These are phyloP conservation scores for Myxozyma vanderwaltii DNA, from an alignment of 805 yeast genomes.

Conservation along the genomic window DNA sequence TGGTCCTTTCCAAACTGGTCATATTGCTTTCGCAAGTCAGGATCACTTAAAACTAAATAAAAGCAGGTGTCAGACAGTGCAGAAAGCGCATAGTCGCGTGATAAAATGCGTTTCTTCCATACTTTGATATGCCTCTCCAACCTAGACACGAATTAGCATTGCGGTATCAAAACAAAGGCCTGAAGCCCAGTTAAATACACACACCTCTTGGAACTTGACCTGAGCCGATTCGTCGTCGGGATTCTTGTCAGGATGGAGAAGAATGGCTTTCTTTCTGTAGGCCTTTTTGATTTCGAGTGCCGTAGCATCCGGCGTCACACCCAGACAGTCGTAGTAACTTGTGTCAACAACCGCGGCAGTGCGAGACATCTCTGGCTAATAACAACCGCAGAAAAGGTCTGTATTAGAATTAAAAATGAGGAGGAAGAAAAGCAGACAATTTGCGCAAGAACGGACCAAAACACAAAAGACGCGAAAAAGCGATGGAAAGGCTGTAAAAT, in stretches of 20 bases:
- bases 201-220: slow-evolving; percentile 74
- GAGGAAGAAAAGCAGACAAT: background rate
- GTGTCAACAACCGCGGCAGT: slow-evolving; percentile 82
- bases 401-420: too few relatives aligned
- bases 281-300: slow-evolving; percentile 88
- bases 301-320: slow-evolving; percentile 67
- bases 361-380: slow-evolving; percentile 1
- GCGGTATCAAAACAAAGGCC: background rate
- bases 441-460: background rate
- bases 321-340: slow-evolving; percentile 81
- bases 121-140: slow-evolving; percentile 30
- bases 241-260: slow-evolving; percentile 93
- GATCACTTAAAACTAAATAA: slow-evolving; percentile 64
- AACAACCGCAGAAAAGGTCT: background rate
- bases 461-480: background rate
- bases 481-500: background rate
- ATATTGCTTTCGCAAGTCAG: slow-evolving; percentile 65
- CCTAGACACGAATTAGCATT: background rate
- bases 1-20: slow-evolving; percentile 83
- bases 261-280: slow-evolving; percentile 85
- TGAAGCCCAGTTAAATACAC: slow-evolving; percentile 29
- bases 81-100: background rate
- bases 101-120: background rate
- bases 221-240: slow-evolving; percentile 94
- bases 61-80: background rate